Base-by-base conservation (phyloP, 2,329 filamentous ascomycete genomes). In the Ophiostoma populinum region DNA sequence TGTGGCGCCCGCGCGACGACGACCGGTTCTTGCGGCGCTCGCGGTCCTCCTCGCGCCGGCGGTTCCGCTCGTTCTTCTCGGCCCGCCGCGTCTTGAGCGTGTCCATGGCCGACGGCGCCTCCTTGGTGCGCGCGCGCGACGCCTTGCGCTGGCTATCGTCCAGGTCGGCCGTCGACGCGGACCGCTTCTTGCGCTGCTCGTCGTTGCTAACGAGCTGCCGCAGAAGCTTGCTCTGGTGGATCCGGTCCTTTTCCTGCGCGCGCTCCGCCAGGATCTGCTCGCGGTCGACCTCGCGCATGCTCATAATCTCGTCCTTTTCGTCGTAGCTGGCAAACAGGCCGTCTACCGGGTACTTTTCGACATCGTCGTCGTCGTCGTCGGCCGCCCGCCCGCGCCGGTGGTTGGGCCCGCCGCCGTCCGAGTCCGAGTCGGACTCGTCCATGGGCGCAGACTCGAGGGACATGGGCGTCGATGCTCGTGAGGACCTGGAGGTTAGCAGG, bases 211-310 rank as follows among this genome's bases (percentile, higher is more conserved):
- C 67, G 40, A 92, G 73, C 47, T 80, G 77, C 40, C 80, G 80
- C 33, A 94, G 68, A 42, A 86, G 73, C 32, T 75, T 67, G 49
- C 90, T 83, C 57, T 93, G 87, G 40, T 79, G 71, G 46, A 80
- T 76, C 35, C 75, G 75, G 49, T 90, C 80, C 39, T 86, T 76
- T 52, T 90, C 75, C 47, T 82, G 74, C 24, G 79, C 77, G 44
- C 90, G 82, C 46, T 92, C 81, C 15, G 85, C 87, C 6, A 98
- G 69, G 29, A 93, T 76, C 51, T 83, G 74, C 55, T 98, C 90
- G 42, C 87, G 79, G 51, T 92, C 76, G 34, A 95, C 76, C 58
- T 95, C 86, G 20, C 85, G 77, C 68, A 94, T 74, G 38, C 65
- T 70, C 67, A 90, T 75, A 42, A 98, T 90, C 34, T 79, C 65